Base-by-base conservation (phyloP, 306 rosid species). In the Urtica urens region DNA sequence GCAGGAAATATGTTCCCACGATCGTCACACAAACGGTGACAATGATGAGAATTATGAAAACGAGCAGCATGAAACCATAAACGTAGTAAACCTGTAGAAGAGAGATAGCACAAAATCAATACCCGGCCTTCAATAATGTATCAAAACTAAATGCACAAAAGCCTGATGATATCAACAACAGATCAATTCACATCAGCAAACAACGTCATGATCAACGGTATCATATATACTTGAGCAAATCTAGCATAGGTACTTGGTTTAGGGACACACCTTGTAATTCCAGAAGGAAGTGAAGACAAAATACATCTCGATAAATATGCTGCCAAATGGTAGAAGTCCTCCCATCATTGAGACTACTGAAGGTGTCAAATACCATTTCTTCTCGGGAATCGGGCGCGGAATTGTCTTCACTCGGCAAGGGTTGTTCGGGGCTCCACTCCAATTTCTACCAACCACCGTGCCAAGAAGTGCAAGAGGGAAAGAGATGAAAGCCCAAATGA, bases 351-450 rank as follows among this genome's bases (percentile, higher is more conserved):
- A 85, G 59, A 92, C 93, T 18, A 92, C 94, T 17, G 96, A 85
- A 21, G 99, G 96, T 26, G 95, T 92, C 72, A 92, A 85, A 69
- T 92, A 92, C 99, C 99, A 92, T 71, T 92, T 92, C 78, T 92
- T 92, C 93, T 92, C 99, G 48, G 99, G 99, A 69, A 92, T 85
- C 17, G 96, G 99, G 50, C 99, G 99, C 43, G 99, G 99, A 73
- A 92, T 92, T 53, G 99, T 92, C 73, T 92, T 92, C 43, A 92
- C 99, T 13, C 99, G 94, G 45, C 99, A 92, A 23, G 99, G 99
- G 67, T 92, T 92, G 71, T 85, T 92, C 35, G 99, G 99, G 61
- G 94, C 87, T 63, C 99, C 96, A 55, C 99, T 85, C 99, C 99
- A 85, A 62, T 92, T 92, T 69, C 99, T 80, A 48, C 99, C 99